Base-by-base conservation (phyloP, 108 stramenopile genomes). In the Skeletonema costatum region DNA sequence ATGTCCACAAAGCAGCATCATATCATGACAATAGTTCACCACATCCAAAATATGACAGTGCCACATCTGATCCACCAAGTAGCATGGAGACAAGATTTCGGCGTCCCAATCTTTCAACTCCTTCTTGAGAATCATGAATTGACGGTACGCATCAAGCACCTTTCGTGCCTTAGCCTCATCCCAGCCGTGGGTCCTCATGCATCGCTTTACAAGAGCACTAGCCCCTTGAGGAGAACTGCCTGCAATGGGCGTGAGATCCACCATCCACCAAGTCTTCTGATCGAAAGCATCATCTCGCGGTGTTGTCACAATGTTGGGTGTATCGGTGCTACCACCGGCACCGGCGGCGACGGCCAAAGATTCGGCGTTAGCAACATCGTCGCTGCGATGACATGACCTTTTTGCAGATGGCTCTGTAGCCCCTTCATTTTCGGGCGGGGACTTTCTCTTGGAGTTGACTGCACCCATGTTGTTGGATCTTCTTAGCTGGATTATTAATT, bases 51-150 rank as follows among this genome's bases (percentile, higher is more conserved):
- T 69, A 69, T 92, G 88, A 48, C 77, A 71, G 60, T 88, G 88
- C 90, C 90, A 92, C 88, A 92, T 89, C 70, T 88, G 84, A 42
- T 85, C 82, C 62, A 92, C 87, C 53, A 87, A 76, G 38, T 77
- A 19, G n/a, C 88, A 84, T 38, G 90, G 87, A 14, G 87, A 76
- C 66, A 92, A 66, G 65, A 83, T 78, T 30, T 72, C 66, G 31
- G 72, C 87, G 31, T 92, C 76, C 87, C 87, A 92, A 78, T 92
- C 90, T 58, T 84, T 75, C 85, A 85, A 75, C 31, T 82, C 83
- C 11, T 87, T 87, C 75, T 92, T 92, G 48, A 92, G 80, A 19
- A 85, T 76, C 74, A 92, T 81, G 64, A 92, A 92, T 63, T 89
- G 88, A 33, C 86, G 75, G 83, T 92, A 92, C 41, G 87, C 87